Conservation (phyloP, 805 yeast species). For the Candida broadrunensis region DNA sequence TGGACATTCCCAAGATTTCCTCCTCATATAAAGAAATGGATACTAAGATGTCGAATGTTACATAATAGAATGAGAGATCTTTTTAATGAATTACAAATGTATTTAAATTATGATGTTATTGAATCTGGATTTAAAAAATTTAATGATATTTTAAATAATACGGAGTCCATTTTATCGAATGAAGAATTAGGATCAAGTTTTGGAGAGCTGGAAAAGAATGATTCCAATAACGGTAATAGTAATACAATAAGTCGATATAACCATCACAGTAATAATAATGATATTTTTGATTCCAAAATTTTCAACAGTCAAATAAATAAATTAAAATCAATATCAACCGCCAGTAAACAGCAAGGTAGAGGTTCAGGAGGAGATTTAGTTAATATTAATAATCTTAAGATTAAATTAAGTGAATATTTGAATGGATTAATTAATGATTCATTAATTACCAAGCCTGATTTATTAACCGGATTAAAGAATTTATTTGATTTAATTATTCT, state of each 20-base stretch:
- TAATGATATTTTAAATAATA: constrained; percentile 12
- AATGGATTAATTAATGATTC: constrained; percentile 66
- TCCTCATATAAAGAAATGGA: constrained; percentile 48
- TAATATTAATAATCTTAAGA: constrained; percentile 14
- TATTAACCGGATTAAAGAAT: constrained; percentile 45
- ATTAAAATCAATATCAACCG: background rate
- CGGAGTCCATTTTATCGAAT: constrained; percentile 1
- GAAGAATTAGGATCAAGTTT: constrained; percentile 2
- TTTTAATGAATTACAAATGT: constrained; percentile 51
- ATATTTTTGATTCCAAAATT: constrained; percentile 16
- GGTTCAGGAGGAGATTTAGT: constrained; percentile 1
- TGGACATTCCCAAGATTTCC: constrained; percentile 59
- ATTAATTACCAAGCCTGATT: constrained; percentile 56
- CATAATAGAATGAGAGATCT: constrained; percentile 59
- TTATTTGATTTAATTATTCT: constrained; percentile 47
- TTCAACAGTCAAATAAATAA: constrained; percentile 3
- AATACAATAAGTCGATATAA: constrained; percentile 6
- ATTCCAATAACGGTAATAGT: constrained; percentile 6
- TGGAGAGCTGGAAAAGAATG: constrained; percentile 1
- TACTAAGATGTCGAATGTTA: constrained; percentile 50
- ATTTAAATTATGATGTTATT: constrained; percentile 57
- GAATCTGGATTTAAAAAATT: constrained; percentile 52
- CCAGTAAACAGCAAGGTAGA: background rate
- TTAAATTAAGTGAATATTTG: constrained; percentile 48
- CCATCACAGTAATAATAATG: constrained; percentile 16